phyloP scores from a whole-genome alignment of 2,329 filamentous ascomycete species.

The Diaporthe eres region DNA sequence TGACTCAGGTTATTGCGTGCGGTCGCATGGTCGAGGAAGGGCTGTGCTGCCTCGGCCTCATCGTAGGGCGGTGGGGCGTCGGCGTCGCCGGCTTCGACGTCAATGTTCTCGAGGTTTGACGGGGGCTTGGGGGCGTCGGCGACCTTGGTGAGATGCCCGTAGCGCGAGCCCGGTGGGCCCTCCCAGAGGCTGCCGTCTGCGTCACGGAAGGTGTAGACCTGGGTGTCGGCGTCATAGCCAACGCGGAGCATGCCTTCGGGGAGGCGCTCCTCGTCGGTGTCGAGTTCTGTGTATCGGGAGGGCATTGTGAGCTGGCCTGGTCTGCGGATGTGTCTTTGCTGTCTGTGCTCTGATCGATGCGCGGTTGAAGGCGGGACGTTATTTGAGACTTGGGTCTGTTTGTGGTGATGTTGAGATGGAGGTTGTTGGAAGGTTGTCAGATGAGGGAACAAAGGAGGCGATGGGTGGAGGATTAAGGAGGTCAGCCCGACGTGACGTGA shows the following conservation, averaged over 20 bases:
- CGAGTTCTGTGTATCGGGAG: slow-evolving; percentile 41
- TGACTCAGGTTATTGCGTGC: slow-evolving; percentile 23
- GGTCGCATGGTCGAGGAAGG: slow-evolving; percentile 30
- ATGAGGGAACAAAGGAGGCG: slow-evolving; percentile 3
- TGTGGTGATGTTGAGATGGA: not conserved
- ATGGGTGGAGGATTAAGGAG: slow-evolving; percentile 5
- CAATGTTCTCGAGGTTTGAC: slow-evolving; percentile 34
- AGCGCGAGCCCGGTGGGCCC: slow-evolving; percentile 60
- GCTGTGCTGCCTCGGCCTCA: slow-evolving; percentile 41
- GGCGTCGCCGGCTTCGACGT: slow-evolving; percentile 40
- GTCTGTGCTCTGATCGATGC: not conserved
- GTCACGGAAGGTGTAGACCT: slow-evolving; percentile 63
- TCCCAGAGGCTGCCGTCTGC: slow-evolving; percentile 60
- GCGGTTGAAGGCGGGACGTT: not conserved
- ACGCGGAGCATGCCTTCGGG: slow-evolving; percentile 63
- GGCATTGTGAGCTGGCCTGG: slow-evolving; percentile 38
- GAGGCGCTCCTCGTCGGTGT: slow-evolving; percentile 59
- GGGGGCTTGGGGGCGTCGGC: slow-evolving; percentile 47
- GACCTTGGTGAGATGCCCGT: slow-evolving; percentile 60
- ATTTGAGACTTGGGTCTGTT: not conserved
- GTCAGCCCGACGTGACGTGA: not conserved
- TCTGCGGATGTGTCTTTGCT: not conserved
- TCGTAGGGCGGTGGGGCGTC: slow-evolving; percentile 45
- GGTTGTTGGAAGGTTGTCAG: slow-evolving; percentile 8
- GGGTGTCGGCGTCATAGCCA: slow-evolving; percentile 65